Evolutionary conservation across 163 green algal species (phyloP), one percentile per base, ranked within the genome.

Genomic region (Chloroidium sp.): DNA sequence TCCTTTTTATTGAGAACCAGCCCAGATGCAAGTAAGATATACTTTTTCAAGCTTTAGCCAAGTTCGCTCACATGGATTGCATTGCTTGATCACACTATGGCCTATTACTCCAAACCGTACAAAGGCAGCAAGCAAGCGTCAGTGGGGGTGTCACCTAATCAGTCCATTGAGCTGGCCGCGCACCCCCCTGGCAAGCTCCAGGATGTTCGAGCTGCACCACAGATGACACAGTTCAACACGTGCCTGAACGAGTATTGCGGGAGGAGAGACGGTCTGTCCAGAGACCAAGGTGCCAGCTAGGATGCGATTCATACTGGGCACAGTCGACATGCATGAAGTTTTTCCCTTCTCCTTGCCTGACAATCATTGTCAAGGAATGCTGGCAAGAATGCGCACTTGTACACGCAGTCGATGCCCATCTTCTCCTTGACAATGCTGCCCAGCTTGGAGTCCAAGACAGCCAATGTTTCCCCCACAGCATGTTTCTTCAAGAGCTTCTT

Each of bases 401-500:
- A 82, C 1, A 82, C 74, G 79, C 82, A 86, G 62, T 77, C 62
- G 14, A 84, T 84, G 62, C 92, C 96, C 60, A 99, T 87, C 89
- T 99, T 99, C 83, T 99, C 96, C 88, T 99, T 98, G 81, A 99
- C 95, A 64, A 98, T 86, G 79, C 82, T 91, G n/a, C 96, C 96
- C 61, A 99, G 91, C 92, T 99, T 99, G 74, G 97, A 91, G 82
- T 99, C 97, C 61, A 97, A 82, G 13, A 99, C 87, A 3, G 92
- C 95, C 14, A 99, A 88, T 74, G 95, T 95, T 64, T 96, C 92
- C 36, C 86, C 88, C 3, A 88, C 85, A 60, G 82, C 85, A 83
- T 99, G 87, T 87, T 98, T 98, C 87, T 98, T 98, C 77, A 99
- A 81, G 79, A 99, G 98, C 90, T 98, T 99, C 85, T 98, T 98